Evolutionary conservation across 495 filamentous ascomycete species (phyloP).

Genomic region (Aspergillus incahuasiensis): DNA sequence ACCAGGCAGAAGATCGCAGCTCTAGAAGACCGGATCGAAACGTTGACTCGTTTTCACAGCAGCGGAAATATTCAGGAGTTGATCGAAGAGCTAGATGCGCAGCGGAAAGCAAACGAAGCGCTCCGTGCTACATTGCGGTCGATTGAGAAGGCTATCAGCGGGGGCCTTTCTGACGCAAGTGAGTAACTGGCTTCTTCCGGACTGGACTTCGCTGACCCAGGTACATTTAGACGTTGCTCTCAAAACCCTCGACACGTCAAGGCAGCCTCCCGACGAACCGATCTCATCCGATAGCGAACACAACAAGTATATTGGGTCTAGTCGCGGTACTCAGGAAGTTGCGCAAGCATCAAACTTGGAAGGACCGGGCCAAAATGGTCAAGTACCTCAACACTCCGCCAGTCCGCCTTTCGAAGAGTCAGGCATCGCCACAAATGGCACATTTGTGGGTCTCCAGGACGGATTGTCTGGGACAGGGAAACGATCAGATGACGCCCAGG

Average conservation of each 20-base stretch:
- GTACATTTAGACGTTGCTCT: background rate
- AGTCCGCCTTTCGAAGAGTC: constrained; percentile 1
- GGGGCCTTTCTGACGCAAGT: constrained; percentile 11
- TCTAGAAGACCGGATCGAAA: constrained; percentile 13
- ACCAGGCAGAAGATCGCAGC: constrained; percentile 12
- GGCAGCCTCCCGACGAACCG: background rate
- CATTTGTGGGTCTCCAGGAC: background rate
- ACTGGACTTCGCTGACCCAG: background rate
- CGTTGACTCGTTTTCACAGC: constrained; percentile 11
- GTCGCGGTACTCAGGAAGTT: background rate
- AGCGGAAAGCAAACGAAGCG: constrained; percentile 13
- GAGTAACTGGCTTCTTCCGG: background rate
- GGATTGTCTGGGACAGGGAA: background rate
- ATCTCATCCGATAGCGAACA: background rate
- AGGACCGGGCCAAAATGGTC: background rate
- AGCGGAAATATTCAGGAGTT: constrained; percentile 13
- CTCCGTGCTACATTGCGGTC: constrained; percentile 6
- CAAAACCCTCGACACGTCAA: background rate
- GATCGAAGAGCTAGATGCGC: constrained; percentile 13
- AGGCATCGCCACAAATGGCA: background rate
- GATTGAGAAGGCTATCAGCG: constrained; percentile 7
- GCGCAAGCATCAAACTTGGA: constrained; percentile 1
- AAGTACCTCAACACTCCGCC: background rate
- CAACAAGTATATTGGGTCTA: background rate
- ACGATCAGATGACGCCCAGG: background rate